phyloP scores from a whole-genome alignment of 768 basidiomycete species.

The Fomitopsis pulvina region DNA sequence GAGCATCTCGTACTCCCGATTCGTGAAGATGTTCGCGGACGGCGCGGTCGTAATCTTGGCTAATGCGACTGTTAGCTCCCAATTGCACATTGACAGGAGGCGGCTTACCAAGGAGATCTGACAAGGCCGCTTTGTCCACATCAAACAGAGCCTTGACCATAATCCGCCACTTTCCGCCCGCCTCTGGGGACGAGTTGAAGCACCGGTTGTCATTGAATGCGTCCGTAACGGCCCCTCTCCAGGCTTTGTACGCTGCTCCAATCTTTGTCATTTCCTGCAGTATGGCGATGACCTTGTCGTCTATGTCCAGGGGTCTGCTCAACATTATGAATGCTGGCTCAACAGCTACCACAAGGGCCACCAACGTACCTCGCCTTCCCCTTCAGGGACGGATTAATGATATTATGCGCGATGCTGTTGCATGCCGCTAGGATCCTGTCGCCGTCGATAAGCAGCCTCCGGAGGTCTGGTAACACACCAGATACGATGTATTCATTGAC shows the following conservation, averaged over 20 bases:
- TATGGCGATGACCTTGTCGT: conserved; percentile 56
- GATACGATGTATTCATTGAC: conserved; percentile 67
- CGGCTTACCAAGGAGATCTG: conserved; percentile 71
- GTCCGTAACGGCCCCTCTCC: conserved; percentile 77
- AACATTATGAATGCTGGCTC: too few relatives aligned
- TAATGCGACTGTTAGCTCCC: conserved; percentile 24
- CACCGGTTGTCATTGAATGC: conserved; percentile 80
- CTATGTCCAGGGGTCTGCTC: conserved; percentile 76
- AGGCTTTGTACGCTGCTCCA: conserved; percentile 73
- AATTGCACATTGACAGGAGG: neutral
- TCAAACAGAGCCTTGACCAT: conserved; percentile 79
- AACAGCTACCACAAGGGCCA: too few relatives aligned
- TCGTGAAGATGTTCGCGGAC: conserved; percentile 95
- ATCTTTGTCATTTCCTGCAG: conserved; percentile 75
- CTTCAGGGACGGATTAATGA: conserved; percentile 76
- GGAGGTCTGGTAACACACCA: conserved; percentile 64
- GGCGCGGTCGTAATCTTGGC: conserved; percentile 80
- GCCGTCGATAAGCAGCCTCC: conserved; percentile 74
- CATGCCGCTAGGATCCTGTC: conserved; percentile 80
- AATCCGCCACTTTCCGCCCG: conserved; percentile 62
- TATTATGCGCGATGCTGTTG: conserved; percentile 78
- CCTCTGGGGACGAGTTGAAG: conserved; percentile 65
- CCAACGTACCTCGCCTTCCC: conserved; percentile 57
- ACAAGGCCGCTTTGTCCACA: conserved; percentile 78
- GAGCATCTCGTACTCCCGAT: conserved; percentile 89